Evolutionary conservation across 23 red algal species (phyloP).

Genomic region (Gracilariopsis chorda): DNA sequence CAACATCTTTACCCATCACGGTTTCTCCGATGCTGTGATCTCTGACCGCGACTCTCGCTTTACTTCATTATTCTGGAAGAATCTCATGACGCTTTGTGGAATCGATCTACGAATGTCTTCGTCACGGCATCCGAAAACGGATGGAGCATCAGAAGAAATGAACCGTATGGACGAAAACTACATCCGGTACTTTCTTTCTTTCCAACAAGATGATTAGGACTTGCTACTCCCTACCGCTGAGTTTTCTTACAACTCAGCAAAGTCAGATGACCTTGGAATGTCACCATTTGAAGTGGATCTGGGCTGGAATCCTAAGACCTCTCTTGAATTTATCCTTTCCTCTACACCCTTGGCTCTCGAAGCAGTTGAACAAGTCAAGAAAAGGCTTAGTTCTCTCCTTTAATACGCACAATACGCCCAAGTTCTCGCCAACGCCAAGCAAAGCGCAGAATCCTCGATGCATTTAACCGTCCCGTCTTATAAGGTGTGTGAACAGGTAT

Average conservation of each 20-base stretch:
- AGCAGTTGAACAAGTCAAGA: background rate
- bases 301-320: background rate
- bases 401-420: background rate
- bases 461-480: background rate
- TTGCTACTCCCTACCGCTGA: background rate
- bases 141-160: background rate
- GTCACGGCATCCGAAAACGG: background rate
- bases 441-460: background rate
- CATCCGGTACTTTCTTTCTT: background rate
- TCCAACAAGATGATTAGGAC: conserved; percentile 17
- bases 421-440: background rate
- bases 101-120: background rate
- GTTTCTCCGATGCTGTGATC: background rate
- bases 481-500: background rate
- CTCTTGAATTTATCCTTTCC: background rate
- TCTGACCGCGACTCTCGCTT: background rate
- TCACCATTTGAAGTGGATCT: background rate
- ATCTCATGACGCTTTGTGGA: background rate
- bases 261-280: background rate
- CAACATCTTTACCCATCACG: background rate
- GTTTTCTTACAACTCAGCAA: conserved; percentile 6
- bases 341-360: background rate
- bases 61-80: background rate
- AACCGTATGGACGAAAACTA: too few species aligned
- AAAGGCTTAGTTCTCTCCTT: background rate